Evolutionary conservation across 1,284 basidiomycete genomes (phyloP), one percentile per base, ranked within the genome.

Genomic region (Wallemia mellicola): DNA sequence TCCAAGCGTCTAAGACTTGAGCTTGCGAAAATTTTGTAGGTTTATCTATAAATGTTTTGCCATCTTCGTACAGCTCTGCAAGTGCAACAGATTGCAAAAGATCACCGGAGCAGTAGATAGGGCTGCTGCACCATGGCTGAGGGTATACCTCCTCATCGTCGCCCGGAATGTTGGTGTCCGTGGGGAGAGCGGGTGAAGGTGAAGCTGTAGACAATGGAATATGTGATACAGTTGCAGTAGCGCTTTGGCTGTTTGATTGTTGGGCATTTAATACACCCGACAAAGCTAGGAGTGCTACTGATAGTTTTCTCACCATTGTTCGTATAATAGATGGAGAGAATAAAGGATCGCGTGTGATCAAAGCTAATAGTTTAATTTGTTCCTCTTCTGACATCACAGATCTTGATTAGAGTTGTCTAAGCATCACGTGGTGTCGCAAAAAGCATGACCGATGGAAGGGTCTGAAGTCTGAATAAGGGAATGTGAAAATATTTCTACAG

Each of bases 21-120:
- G 79, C 76, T 5, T 80, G 68, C 0, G 75, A 70, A 63, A 78
- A 77, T 65, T 72, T 74, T 0, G 86, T 89, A 0, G 86, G 87
- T 74, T 86, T 92, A 74, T 94, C 88, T 17, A 84, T 82, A 67
- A 94, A 83, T 0, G 83, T 87, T 71, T 94, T 94, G 59, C 80
- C 80, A 69, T 95, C 89, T 0, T 74, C 66, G 68, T 78, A 95
- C 28, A 86, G 71, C 27, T 76, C 68, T 0, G 86, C 11, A n/a
- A 57, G 15, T 2, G 55, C 55, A 17, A 57, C 55, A 25, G 25
- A 57, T 54, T 67, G 67, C 9, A 68, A 61, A 22, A 67, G 60
- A 30, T 63, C 62, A 15, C 67, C 66, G 2, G 67, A 65, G 58
- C 67, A 68, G 64, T 64, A 67, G 62, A 68, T 65, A 27, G 63